phyloP scores from a whole-genome alignment of 495 filamentous ascomycete genomes.

The Podospora fimiseda region DNA sequence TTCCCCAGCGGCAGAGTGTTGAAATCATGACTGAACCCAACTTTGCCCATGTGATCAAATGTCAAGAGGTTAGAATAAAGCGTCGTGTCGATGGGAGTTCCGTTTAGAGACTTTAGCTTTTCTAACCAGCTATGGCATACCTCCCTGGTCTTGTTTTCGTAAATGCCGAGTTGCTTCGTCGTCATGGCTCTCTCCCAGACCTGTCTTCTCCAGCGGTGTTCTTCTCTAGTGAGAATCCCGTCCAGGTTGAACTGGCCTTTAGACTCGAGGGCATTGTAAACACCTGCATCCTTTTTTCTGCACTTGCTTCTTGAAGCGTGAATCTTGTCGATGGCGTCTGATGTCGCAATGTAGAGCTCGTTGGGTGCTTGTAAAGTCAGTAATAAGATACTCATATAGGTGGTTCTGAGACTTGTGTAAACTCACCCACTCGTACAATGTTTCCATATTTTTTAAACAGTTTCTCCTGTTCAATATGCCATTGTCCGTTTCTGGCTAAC shows the following conservation, averaged over 20 bases:
- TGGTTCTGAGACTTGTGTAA: neutral
- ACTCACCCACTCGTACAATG: constrained; percentile 30
- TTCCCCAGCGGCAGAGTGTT: constrained; percentile 8
- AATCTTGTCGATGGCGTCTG: constrained; percentile 10
- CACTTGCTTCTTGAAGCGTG: constrained; percentile 11
- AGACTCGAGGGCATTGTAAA: constrained; percentile 13
- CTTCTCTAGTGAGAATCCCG: constrained; percentile 16
- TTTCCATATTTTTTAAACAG: constrained; percentile 34
- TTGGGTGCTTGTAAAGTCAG: constrained; percentile 10
- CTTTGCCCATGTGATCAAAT: constrained; percentile 21
- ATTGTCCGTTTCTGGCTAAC: constrained; percentile 20
- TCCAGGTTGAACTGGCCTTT: constrained; percentile 20
- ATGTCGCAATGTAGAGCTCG: constrained; percentile 13
- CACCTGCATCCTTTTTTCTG: constrained; percentile 10
- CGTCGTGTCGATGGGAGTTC: constrained; percentile 13
- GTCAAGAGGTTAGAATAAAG: constrained; percentile 18
- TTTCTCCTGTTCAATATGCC: constrained; percentile 27
- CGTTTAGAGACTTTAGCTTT: constrained; percentile 4
- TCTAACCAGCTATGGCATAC: constrained; percentile 58
- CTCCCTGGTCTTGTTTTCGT: constrained; percentile 67
- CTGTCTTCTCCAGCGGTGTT: constrained; percentile 18
- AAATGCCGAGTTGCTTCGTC: constrained; percentile 48
- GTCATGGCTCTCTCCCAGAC: constrained; percentile 20
- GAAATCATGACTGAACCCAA: constrained; percentile 16
- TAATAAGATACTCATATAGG: too few species aligned